These are phyloP conservation scores for Scedosporium aurantiacum DNA, from an alignment of 2,329 filamentous ascomycete species.

Conservation along the genomic window DNA sequence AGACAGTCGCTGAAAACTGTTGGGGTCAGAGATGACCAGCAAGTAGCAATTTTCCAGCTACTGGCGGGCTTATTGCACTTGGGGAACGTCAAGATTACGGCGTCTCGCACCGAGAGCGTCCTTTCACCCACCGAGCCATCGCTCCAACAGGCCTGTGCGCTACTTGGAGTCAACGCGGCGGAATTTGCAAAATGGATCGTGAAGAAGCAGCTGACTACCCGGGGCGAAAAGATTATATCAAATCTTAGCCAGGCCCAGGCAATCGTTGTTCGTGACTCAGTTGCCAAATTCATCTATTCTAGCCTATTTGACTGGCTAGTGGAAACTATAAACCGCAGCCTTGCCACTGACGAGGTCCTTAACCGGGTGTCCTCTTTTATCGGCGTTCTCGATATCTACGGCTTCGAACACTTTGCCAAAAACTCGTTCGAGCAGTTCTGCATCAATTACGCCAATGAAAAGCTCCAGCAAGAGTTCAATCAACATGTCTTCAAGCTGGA, in stretches of 20 bases:
- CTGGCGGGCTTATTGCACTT: constrained; percentile 86
- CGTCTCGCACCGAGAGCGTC: constrained; percentile 78
- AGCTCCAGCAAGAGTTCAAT: constrained; percentile 98
- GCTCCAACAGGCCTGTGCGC: constrained; percentile 66
- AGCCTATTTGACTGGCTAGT: constrained; percentile 98
- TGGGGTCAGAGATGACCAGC: constrained; percentile 63
- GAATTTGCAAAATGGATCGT: constrained; percentile 97
- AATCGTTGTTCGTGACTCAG: constrained; percentile 87
- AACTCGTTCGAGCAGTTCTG: constrained; percentile 99
- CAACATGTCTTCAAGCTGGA: constrained; percentile 98
- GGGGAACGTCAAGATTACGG: constrained; percentile 92
- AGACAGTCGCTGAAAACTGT: constrained; percentile 79
- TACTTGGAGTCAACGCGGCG: constrained; percentile 75
- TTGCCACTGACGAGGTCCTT: constrained; percentile 81
- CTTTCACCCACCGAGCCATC: constrained; percentile 72
- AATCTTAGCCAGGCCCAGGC: constrained; percentile 91
- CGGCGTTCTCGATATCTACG: constrained; percentile 97
- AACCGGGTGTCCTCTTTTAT: constrained; percentile 81
- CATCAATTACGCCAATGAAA: constrained; percentile 99
- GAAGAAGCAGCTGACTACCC: constrained; percentile 94
- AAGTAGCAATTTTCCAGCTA: constrained; percentile 78
- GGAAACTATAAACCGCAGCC: constrained; percentile 84
- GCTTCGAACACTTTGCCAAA: constrained; percentile 98
- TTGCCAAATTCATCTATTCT: constrained; percentile 97
- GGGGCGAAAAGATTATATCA: constrained; percentile 94